Conservation (phyloP, 2,329 filamentous ascomycete species). For the Aspergillus caelatus region DNA sequence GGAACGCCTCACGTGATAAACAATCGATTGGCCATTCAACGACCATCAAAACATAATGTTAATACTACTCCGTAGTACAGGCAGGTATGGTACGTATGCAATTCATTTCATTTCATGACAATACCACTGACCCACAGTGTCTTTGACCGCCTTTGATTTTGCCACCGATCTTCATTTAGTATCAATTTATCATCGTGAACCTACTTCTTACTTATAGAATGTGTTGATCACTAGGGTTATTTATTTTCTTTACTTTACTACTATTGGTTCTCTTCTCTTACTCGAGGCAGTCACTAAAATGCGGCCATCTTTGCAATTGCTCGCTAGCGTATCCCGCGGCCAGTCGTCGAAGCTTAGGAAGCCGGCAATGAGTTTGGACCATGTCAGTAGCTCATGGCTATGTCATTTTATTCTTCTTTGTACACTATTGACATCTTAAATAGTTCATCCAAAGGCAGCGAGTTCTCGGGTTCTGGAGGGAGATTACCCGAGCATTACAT, state of each 20-base stretch:
- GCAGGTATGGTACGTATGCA: neutral
- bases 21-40: conserved; percentile 22
- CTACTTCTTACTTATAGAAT: neutral
- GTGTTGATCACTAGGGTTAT: neutral
- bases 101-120: conserved; percentile 5
- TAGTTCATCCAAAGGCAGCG: conserved; percentile 49
- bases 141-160: conserved; percentile 16
- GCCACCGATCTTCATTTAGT: conserved; percentile 1
- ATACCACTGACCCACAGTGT: neutral
- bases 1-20: conserved; percentile 37
- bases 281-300: conserved; percentile 21
- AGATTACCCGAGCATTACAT: conserved; percentile 45
- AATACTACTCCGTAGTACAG: neutral
- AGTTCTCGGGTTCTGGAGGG: conserved; percentile 46
- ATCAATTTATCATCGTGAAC: neutral
- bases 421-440: conserved; percentile 9
- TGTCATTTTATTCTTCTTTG: neutral
- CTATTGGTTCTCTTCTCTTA: neutral
- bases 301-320: conserved; percentile 30
- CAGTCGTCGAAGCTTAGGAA: conserved; percentile 38
- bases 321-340: conserved; percentile 33
- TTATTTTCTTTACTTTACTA: neutral
- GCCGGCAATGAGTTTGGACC: conserved; percentile 41
- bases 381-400: conserved; percentile 31
- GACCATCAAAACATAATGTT: neutral